These are phyloP conservation scores for Asclepias syriaca DNA, from an alignment of 257 asterid species.

Conservation along the genomic window DNA sequence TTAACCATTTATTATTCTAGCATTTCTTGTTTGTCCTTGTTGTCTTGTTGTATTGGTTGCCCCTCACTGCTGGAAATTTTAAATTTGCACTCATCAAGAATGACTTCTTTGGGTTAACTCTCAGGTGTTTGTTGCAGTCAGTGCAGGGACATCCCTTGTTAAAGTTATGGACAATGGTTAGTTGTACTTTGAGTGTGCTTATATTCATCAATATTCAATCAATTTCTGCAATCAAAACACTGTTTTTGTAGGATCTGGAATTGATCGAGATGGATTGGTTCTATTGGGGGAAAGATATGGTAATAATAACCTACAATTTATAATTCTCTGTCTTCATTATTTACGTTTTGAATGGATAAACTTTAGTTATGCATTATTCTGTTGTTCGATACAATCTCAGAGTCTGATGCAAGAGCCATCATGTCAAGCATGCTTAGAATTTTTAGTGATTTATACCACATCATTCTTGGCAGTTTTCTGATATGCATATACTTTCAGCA, in stretches of 20 bases:
- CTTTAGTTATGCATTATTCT: background rate
- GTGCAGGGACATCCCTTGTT: conserved; percentile 56
- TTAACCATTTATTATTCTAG: background rate
- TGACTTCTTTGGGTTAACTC: background rate
- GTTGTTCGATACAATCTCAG: background rate
- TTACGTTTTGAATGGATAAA: background rate
- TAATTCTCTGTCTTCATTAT: background rate
- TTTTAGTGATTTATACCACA: background rate
- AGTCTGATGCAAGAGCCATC: background rate
- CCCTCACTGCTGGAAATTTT: background rate
- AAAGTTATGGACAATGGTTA: conserved; percentile 83
- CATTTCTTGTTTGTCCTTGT: background rate
- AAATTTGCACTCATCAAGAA: background rate
- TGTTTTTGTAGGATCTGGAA: conserved; percentile 60
- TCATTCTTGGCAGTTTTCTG: background rate
- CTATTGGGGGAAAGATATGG: conserved; percentile 81
- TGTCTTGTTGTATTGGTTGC: background rate
- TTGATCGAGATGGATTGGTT: conserved; percentile 72
- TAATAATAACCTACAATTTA: conserved; percentile 19
- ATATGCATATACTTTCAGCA: background rate
- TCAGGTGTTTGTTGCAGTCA: conserved; percentile 70
- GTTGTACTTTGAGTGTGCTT: conserved; percentile 10
- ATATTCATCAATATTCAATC: background rate
- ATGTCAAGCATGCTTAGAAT: background rate
- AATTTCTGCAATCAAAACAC: background rate